Evolutionary conservation across 2,329 filamentous ascomycete genomes (phyloP).

Genomic region (Cladophialophora chaetospira): DNA sequence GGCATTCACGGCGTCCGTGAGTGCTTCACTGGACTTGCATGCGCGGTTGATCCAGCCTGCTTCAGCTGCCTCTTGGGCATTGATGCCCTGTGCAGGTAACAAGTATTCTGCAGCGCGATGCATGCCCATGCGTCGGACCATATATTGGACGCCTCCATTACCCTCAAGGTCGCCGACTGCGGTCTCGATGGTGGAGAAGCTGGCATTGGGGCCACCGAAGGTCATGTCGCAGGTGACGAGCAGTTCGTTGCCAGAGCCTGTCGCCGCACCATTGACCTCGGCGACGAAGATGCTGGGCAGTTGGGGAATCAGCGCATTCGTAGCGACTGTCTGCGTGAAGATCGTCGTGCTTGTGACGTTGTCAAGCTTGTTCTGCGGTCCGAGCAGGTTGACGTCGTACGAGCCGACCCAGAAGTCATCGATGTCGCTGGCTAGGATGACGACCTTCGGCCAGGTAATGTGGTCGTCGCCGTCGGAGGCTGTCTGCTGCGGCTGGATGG

Average conservation of each 20-base stretch:
- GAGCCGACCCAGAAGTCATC: not conserved
- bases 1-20: not conserved
- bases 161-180: not conserved
- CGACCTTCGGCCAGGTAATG: not conserved
- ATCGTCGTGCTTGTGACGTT: not conserved
- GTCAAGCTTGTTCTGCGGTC: not conserved
- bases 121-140: not conserved
- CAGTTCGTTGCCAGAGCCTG: not conserved
- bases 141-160: not conserved
- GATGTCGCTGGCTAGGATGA: not conserved
- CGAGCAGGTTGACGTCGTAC: not conserved
- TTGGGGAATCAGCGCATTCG: not conserved
- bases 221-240: conserved; percentile 1
- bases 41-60: conserved; percentile 2
- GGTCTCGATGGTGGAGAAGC: not conserved
- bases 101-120: not conserved
- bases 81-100: not conserved
- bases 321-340: not conserved
- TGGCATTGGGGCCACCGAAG: not conserved
- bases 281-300: not conserved
- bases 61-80: not conserved
- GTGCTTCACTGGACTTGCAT: too few species aligned
- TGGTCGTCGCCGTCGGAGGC: not conserved
- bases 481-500: not conserved
- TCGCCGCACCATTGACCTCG: not conserved